A percentile compares a stretch with the other conserved stretches of the same genome.
Conservation (phyloP, 2,329 filamentous ascomycete genomes). For the Teratosphaeria pseudoeucalypti region DNA sequence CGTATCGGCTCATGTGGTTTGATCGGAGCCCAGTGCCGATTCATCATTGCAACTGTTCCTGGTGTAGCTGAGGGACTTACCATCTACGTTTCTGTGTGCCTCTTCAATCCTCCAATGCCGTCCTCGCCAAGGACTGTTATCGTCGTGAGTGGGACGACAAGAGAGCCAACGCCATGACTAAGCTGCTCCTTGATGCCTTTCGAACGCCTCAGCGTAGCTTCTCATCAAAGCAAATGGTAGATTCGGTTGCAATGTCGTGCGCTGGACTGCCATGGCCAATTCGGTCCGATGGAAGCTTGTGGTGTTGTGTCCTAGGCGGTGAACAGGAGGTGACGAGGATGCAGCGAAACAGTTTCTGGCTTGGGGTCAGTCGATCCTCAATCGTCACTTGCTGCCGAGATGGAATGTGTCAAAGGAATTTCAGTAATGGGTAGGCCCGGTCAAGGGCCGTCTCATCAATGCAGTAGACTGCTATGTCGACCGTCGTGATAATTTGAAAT, state of each 20-base stretch:
- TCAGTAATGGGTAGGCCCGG: slow-evolving; percentile 17
- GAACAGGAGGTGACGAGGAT: background rate
- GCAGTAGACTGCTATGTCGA: slow-evolving; percentile 30
- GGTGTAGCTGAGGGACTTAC: background rate
- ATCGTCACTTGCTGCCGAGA: background rate
- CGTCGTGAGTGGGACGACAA: background rate
- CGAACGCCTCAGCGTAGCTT: background rate
- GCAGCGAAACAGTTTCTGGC: background rate
- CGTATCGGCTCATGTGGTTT: slow-evolving; percentile 23
- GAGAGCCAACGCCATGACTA: background rate
- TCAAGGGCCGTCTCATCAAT: slow-evolving; percentile 31
- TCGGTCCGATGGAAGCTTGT: background rate
- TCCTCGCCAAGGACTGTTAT: background rate
- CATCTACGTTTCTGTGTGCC: background rate
- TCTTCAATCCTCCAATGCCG: background rate
- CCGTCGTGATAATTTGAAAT: slow-evolving; percentile 30
- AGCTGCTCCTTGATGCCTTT: background rate
- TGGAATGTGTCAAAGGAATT: background rate
- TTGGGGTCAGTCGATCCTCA: background rate
- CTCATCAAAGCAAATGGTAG: background rate
- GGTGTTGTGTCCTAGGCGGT: background rate
- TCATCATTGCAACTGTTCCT: slow-evolving; percentile 18
- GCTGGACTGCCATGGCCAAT: background rate
- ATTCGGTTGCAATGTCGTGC: background rate
- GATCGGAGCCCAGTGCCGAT: slow-evolving; percentile 31